phyloP scores from a whole-genome alignment of 1,284 basidiomycete genomes.

The Ganoderma boninense region DNA sequence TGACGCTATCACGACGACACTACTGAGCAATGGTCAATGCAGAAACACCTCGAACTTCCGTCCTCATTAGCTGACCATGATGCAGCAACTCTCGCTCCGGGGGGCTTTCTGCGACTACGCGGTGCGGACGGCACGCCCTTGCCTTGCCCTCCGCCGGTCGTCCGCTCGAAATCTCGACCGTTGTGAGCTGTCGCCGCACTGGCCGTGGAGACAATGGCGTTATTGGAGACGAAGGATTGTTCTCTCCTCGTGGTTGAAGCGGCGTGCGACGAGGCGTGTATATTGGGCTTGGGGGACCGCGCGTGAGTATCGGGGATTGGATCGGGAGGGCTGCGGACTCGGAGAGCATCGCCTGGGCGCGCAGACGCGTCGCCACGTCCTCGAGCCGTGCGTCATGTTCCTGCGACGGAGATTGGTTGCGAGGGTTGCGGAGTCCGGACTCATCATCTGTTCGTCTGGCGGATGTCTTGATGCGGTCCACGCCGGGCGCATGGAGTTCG shows the following conservation, averaged over 20 bases:
- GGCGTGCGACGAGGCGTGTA: neutral
- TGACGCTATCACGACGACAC: neutral
- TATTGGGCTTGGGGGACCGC: neutral
- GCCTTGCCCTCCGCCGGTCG: neutral
- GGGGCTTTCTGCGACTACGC: neutral
- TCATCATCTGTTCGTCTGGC: neutral
- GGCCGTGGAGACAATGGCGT: constrained; percentile 1
- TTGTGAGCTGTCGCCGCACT: neutral
- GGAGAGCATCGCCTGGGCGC: neutral
- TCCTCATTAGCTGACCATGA: neutral
- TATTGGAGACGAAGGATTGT: neutral
- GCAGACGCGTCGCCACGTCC: neutral
- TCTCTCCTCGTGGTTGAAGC: neutral
- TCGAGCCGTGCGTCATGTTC: neutral
- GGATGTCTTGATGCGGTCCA: neutral
- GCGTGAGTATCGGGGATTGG: neutral
- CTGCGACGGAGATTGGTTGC: neutral
- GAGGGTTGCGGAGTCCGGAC: neutral
- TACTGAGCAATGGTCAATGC: neutral
- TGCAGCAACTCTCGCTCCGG: neutral
- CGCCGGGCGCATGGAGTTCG: neutral
- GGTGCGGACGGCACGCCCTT: neutral
- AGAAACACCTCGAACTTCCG: neutral
- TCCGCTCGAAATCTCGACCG: neutral
- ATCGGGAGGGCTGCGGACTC: neutral